phyloP scores from a whole-genome alignment of 2,329 filamentous ascomycete species.

The Microdochium bolleyi region DNA sequence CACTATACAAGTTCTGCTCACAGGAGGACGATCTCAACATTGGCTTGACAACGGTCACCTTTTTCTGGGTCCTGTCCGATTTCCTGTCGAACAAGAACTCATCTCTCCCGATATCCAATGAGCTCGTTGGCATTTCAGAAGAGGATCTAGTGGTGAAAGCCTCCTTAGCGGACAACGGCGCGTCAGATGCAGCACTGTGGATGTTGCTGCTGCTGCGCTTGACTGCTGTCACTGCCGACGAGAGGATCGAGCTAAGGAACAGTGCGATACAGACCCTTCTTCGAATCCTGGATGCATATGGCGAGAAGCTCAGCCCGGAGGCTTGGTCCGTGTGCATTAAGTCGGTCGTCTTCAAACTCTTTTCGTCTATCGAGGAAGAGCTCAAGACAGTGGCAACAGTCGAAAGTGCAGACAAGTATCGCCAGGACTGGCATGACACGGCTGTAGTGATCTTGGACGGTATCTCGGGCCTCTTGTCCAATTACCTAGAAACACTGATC shows the following conservation, averaged over 20 bases:
- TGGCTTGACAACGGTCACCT: constrained; percentile 86
- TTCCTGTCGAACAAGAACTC: constrained; percentile 60
- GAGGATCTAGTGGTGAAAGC: constrained; percentile 53
- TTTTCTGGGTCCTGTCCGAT: constrained; percentile 93
- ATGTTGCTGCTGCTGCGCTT: constrained; percentile 67
- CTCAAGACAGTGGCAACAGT: constrained; percentile 30
- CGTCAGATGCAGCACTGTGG: constrained; percentile 68
- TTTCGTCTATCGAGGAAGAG: constrained; percentile 60
- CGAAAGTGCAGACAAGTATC: constrained; percentile 29
- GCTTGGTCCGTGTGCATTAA: constrained; percentile 81
- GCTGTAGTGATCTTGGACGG: constrained; percentile 67
- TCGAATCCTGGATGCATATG: constrained; percentile 86
- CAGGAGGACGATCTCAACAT: constrained; percentile 93
- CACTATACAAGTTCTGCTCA: constrained; percentile 79
- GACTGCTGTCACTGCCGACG: constrained; percentile 63
- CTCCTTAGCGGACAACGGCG: constrained; percentile 46
- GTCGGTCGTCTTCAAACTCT: constrained; percentile 70
- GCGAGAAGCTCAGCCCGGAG: constrained; percentile 66
- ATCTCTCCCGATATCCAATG: constrained; percentile 48
- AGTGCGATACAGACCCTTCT: constrained; percentile 87
- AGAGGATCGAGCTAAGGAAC: constrained; percentile 68
- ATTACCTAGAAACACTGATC: constrained; percentile 67
- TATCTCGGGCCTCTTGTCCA: constrained; percentile 63
- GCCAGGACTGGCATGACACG: constrained; percentile 63
- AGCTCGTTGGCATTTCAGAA: constrained; percentile 44